phyloP scores from a whole-genome alignment of 2,329 filamentous ascomycete species.

The Aureobasidium sp. region DNA sequence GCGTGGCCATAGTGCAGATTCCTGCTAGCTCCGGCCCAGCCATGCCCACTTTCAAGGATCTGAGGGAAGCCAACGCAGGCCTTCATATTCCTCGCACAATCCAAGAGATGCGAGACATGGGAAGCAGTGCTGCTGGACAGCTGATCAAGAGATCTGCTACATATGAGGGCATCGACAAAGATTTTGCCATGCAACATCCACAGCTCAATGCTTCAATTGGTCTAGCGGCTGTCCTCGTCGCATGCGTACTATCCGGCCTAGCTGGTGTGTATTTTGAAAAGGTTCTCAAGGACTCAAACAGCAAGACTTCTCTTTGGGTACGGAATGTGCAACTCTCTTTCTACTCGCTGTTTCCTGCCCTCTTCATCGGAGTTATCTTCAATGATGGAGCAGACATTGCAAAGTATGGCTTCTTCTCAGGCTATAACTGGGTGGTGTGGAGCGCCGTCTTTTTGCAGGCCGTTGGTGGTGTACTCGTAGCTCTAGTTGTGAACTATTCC shows the following conservation, averaged over 20 bases:
- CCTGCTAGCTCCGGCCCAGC: constrained; percentile 53
- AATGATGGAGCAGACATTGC: constrained; percentile 80
- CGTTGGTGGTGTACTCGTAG: constrained; percentile 74
- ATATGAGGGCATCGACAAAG: constrained; percentile 76
- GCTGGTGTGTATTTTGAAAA: constrained; percentile 88
- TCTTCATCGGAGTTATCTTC: constrained; percentile 78
- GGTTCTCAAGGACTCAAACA: constrained; percentile 76
- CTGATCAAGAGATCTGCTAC: constrained; percentile 71
- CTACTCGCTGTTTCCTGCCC: constrained; percentile 84
- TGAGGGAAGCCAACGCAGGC: constrained; percentile 52
- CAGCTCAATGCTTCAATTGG: constrained; percentile 74
- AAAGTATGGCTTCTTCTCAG: constrained; percentile 83
- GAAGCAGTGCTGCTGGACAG: constrained; percentile 42
- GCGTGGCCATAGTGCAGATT: constrained; percentile 79
- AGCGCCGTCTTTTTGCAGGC: constrained; percentile 75
- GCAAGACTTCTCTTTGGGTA: constrained; percentile 76
- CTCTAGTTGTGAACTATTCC: constrained; percentile 72
- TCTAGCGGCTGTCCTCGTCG: constrained; percentile 67
- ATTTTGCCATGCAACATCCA: constrained; percentile 46
- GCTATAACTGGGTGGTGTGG: constrained; percentile 92
- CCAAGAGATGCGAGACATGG: constrained; percentile 65
- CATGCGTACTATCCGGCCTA: constrained; percentile 73
- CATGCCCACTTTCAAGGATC: constrained; percentile 50
- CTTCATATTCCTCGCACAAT: constrained; percentile 71
- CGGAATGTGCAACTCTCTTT: constrained; percentile 92